Evolutionary conservation across 805 yeast species (phyloP).

Genomic region (Kregervanrija fluxuum): DNA sequence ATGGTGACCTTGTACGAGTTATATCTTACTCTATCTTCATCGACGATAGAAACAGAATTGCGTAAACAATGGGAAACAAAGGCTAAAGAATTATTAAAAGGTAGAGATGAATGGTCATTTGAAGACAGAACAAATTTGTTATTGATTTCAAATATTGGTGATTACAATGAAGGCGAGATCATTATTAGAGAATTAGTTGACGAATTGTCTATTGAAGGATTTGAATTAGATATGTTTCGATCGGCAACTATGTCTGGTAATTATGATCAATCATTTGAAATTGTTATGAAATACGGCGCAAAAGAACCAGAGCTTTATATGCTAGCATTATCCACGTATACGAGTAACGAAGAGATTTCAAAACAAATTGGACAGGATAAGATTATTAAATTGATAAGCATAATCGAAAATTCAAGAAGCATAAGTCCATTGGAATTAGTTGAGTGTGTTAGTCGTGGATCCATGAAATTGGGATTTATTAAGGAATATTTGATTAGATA

Average conservation of each 20-base stretch:
- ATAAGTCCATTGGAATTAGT: slow-evolving; percentile 69
- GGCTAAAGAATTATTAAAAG: slow-evolving; percentile 46
- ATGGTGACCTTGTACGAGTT: slow-evolving; percentile 75
- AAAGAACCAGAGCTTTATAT: slow-evolving; percentile 59
- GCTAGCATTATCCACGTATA: slow-evolving; percentile 54
- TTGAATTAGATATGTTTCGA: slow-evolving; percentile 59
- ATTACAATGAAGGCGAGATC: slow-evolving; percentile 43
- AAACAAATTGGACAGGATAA: slow-evolving; percentile 45
- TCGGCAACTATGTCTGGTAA: slow-evolving; percentile 54
- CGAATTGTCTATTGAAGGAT: slow-evolving; percentile 22
- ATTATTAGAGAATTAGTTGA: slow-evolving; percentile 26
- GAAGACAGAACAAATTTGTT: slow-evolving; percentile 51
- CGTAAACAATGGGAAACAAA: slow-evolving; percentile 53
- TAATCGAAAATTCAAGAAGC: slow-evolving; percentile 43
- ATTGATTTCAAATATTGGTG: slow-evolving; percentile 50
- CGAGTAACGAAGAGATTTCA: slow-evolving; percentile 47
- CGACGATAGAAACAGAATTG: slow-evolving; percentile 25
- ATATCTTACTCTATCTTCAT: slow-evolving; percentile 55
- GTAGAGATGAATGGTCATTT: slow-evolving; percentile 32
- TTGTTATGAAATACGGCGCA: slow-evolving; percentile 54
- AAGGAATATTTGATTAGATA: slow-evolving; percentile 60
- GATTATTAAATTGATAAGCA: slow-evolving; percentile 41
- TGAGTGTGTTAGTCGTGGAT: slow-evolving; percentile 39
- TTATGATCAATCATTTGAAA: slow-evolving; percentile 45
- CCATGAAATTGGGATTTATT: slow-evolving; percentile 54